These are phyloP conservation scores for Groenewaldozyma sp. DNA, from an alignment of 1,139 yeast species.

Conservation along the genomic window DNA sequence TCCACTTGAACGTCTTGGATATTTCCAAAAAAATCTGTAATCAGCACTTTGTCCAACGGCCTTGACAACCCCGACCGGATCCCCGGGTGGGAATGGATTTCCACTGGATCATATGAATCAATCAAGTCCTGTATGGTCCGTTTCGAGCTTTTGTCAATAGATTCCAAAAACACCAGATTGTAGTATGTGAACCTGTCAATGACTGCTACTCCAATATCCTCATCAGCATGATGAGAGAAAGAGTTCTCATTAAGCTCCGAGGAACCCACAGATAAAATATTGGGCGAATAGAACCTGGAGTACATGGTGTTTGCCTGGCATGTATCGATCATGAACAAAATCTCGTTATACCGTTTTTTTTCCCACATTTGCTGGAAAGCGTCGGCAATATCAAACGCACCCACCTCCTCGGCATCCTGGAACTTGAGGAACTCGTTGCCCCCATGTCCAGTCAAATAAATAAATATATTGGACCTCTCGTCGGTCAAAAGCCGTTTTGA, in stretches of 20 bases:
- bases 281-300: conserved; percentile 85
- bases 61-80: conserved; percentile 68
- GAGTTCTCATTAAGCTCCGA: conserved; percentile 85
- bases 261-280: conserved; percentile 87
- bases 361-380: conserved; percentile 97
- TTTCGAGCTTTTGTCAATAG: conserved; percentile 61
- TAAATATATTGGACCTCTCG: conserved; percentile 86
- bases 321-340: conserved; percentile 94
- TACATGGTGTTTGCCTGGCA: conserved; percentile 99
- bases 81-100: conserved; percentile 89
- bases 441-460: conserved; percentile 97
- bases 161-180: conserved; percentile 80
- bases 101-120: conserved; percentile 72
- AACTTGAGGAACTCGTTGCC: conserved; percentile 95
- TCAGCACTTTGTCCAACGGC: conserved; percentile 56
- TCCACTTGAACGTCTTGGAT: conserved; percentile 77
- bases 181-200: conserved; percentile 93
- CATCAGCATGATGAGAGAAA: conserved; percentile 91
- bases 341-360: conserved; percentile 88
- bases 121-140: conserved; percentile 74
- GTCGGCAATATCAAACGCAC: conserved; percentile 91
- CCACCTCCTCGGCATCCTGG: conserved; percentile 97
- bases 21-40: conserved; percentile 94
- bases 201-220: conserved; percentile 94
- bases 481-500: conserved; percentile 85